phyloP scores from a whole-genome alignment of 495 filamentous ascomycete species.

The Hamigera avellanea region DNA sequence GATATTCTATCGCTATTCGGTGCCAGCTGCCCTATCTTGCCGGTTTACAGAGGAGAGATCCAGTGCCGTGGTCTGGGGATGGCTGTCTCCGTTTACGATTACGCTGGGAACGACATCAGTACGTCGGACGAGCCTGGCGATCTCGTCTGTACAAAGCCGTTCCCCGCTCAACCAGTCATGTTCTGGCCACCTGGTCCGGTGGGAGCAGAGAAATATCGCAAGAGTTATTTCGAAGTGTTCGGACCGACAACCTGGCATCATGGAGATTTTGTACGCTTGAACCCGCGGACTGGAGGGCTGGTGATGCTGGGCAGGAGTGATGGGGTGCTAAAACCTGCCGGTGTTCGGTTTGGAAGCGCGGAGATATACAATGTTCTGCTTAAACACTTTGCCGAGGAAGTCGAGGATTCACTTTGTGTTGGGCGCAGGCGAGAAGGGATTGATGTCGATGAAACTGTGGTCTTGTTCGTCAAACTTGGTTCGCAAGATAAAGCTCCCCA shows the following conservation, averaged over 20 bases:
- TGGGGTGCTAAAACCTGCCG: conserved; percentile 78
- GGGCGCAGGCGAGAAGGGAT: conserved; percentile 54
- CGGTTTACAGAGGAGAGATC: conserved; percentile 80
- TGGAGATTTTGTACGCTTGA: conserved; percentile 80
- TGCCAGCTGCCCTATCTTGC: conserved; percentile 71
- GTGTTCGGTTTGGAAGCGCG: conserved; percentile 77
- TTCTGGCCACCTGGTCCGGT: conserved; percentile 62
- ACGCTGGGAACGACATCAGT: conserved; percentile 37
- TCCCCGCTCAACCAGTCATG: conserved; percentile 79
- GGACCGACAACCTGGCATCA: conserved; percentile 72
- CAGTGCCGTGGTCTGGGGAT: conserved; percentile 86
- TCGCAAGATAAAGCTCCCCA: conserved; percentile 13
- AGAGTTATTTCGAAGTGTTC: conserved; percentile 82
- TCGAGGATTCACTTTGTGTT: conserved; percentile 79
- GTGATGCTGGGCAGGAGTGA: conserved; percentile 84
- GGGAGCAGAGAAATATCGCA: conserved; percentile 63
- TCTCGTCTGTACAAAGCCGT: conserved; percentile 75
- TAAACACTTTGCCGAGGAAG: conserved; percentile 60
- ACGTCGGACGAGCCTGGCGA: conserved; percentile 66
- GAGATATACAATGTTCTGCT: conserved; percentile 92
- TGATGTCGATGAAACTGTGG: conserved; percentile 75
- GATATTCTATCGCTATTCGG: conserved; percentile 94
- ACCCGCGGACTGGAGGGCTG: conserved; percentile 61
- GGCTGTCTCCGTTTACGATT: conserved; percentile 71
- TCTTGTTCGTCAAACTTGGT: conserved; percentile 72